Evolutionary conservation across 345 rosid genomes (phyloP), one percentile per base, ranked within the genome.

Genomic region (Iberis pinnata): DNA sequence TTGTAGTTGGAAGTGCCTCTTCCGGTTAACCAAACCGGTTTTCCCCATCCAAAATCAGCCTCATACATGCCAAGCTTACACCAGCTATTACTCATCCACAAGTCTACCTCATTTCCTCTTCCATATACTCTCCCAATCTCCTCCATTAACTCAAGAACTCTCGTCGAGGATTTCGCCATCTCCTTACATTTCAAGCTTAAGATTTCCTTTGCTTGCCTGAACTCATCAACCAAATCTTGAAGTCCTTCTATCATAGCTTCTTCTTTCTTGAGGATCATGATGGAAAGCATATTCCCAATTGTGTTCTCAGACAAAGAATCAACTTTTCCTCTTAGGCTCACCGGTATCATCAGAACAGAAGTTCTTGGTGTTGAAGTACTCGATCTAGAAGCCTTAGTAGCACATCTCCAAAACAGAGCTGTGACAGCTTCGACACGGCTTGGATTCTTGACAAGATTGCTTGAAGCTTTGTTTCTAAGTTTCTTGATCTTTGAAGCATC

Each of bases 11-110:
- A 48, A 66, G 60, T 18, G 46, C 61, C 40, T 53, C 50, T 62
- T 29, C 60, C 68, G 4, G 75, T 69, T 17, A 70, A 69, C 75
- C 69, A 53, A 43, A 32, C 61, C n/a, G 86, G 83, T 18, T 52
- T 70, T 33, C 81, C 82, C 84, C 86, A 83, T 1, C 86, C 80
- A 11, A 75, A 83, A 56, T 83, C 80, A 3, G 61, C 68, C 29
- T 60, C 78, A 6, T 78, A 78, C 33, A 63, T 10, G 1, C 78
- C 74, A 3, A 76, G 73, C 13, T 60, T 61, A 27, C 75, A 68
- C 61, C 71, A 68, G 29, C 79, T 80, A 13, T 64, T 64, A 53
- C 80, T 74, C 12, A 53, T 54, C 43, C 60, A 67, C 2, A 48
- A 8, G 9, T 66, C 70, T 11, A 73, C 13, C 15, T 73, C 61